Conservation (phyloP, 768 basidiomycete species). For the Mycena epipterygia region DNA sequence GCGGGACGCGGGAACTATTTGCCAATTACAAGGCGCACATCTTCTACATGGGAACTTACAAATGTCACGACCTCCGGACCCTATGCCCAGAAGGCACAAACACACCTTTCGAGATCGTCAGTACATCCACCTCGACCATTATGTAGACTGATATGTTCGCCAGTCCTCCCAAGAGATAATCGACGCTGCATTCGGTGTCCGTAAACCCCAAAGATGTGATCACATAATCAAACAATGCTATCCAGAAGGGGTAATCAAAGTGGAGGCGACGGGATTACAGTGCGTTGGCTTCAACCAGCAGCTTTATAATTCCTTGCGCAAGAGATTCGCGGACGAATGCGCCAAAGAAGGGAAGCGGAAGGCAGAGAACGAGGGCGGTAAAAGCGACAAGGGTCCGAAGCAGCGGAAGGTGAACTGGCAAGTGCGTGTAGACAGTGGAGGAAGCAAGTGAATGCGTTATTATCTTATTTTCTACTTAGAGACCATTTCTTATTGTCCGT, state of each 20-base stretch:
- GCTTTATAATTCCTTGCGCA: conserved; percentile 3
- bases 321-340: background rate
- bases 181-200: background rate
- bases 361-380: background rate
- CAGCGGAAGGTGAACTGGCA: background rate
- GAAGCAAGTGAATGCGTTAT: too few species aligned
- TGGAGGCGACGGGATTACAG: conserved; percentile 13
- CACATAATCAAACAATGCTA: background rate
- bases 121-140: background rate
- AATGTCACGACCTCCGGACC: conserved; percentile 7
- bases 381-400: background rate
- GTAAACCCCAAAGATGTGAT: background rate
- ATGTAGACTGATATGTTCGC: background rate
- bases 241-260: background rate
- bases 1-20: conserved; percentile 13
- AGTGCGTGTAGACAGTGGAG: too few species aligned
- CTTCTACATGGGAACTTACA: conserved; percentile 9
- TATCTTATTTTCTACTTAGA: too few species aligned
- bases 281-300: background rate
- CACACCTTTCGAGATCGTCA: background rate
- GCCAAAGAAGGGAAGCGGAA: conserved; percentile 1
- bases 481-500: too few species aligned
- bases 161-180: background rate
- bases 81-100: background rate
- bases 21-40: background rate